Base-by-base conservation (phyloP, 202 grass and related monocot genomes). In the Saccharum hybrid region DNA sequence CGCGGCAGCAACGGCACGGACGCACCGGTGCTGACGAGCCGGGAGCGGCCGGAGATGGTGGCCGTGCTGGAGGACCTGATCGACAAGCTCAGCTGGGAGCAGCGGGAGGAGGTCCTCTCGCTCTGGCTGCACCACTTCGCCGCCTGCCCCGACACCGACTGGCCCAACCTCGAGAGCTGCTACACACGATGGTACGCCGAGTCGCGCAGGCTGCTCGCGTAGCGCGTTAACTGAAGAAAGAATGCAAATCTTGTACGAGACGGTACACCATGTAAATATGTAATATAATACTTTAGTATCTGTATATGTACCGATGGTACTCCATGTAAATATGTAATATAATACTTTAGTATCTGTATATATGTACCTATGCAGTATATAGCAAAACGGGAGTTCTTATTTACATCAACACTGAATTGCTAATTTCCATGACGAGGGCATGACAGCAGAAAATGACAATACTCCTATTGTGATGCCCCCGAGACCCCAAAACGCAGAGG, bases 91-190 rank as follows among this genome's bases (percentile, higher is more conserved):
- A 40, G 77, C 40, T 88, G 88, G 95, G 87, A 93, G 68, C 85
- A 98, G 84, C 89, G 91, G 82, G 92, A 98, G 68, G 86, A 88
- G 82, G 72, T 85, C 3, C 64, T 98, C 80, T 83, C 87, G 62
- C 86, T 94, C 52, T 98, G 95, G 95, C 86, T 98, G 78, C 87
- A 94, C 80, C 84, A 94, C 86, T 98, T 94, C 63, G 81, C 92
- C 2, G 72, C 66, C 0, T 91, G 68, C 78, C 76, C 90, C 1
- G 85, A 98, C 76, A 94, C 90, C 26, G 95, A 93, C 78, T 97
- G 95, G 95, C 95, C 95, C 15, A 98, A 93, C 82, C 88, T 93
- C 9, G 88, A 97, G 87, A 10, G 59, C 48, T 91, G 80, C 84
- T 97, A 94, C 86, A 88, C 82, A 23, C 83, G 85, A 5, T 95